phyloP scores from a whole-genome alignment of 345 rosid genomes.

The Lepidium aucheri region DNA sequence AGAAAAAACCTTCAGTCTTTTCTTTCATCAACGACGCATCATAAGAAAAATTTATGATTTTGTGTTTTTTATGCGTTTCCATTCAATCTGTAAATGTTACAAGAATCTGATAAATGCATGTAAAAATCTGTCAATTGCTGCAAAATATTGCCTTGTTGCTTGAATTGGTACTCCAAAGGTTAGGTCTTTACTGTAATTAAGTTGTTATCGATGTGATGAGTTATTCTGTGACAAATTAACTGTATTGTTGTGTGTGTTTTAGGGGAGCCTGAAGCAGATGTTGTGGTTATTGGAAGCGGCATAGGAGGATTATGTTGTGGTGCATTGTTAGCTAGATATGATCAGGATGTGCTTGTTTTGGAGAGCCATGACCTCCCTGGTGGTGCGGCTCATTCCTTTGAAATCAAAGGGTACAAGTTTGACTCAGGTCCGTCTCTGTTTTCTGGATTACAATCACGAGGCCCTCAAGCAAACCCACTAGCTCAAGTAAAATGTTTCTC shows the following conservation, averaged over 20 bases:
- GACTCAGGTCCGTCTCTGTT: slow-evolving; percentile 94
- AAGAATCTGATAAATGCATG: no score
- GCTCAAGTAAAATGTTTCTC: slow-evolving; percentile 53
- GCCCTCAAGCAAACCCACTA: slow-evolving; percentile 91
- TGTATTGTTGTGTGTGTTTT: slow-evolving; percentile 12
- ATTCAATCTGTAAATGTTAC: not conserved
- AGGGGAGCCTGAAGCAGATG: slow-evolving; percentile 85
- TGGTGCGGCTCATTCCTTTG: slow-evolving; percentile 85
- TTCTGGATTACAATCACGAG: slow-evolving; percentile 87
- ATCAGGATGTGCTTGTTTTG: slow-evolving; percentile 66
- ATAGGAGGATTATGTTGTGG: slow-evolving; percentile 86
- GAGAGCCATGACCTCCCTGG: slow-evolving; percentile 91
- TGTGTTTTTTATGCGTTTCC: not conserved
- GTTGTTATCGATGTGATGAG: not conserved
- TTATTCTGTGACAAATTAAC: not conserved
- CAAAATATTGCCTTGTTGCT: not conserved
- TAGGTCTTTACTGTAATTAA: not conserved
- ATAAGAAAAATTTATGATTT: no score
- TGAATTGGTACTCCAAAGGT: not conserved
- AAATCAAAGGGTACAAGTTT: slow-evolving; percentile 69
- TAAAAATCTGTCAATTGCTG: no score
- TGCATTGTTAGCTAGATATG: slow-evolving; percentile 77
- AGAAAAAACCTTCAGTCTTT: no score
- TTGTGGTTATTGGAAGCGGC: slow-evolving; percentile 85
- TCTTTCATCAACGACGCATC: no score